phyloP scores from a whole-genome alignment of 495 filamentous ascomycete genomes.

The Hyaloscypha bicolor region DNA sequence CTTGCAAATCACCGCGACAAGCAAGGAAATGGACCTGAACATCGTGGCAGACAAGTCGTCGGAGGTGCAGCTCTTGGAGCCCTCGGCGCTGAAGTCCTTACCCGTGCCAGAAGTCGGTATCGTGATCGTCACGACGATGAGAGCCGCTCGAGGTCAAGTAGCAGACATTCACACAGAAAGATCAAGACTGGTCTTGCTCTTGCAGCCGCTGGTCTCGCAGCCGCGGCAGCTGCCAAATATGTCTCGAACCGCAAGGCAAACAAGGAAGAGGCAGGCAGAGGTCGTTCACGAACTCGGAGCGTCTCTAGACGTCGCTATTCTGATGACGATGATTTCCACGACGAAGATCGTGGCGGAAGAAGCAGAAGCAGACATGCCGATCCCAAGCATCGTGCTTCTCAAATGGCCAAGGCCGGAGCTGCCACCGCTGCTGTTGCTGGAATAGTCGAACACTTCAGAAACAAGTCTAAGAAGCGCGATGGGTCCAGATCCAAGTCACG shows the following conservation, averaged over 20 bases:
- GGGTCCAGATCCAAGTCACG: slow-evolving; percentile 56
- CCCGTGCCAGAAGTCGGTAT: slow-evolving; percentile 73
- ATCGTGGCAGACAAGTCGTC: slow-evolving; percentile 71
- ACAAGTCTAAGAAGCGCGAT: slow-evolving; percentile 65
- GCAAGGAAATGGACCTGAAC: slow-evolving; percentile 54
- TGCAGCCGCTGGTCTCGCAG: slow-evolving; percentile 74
- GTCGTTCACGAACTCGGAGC: slow-evolving; percentile 67
- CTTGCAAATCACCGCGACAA: slow-evolving; percentile 68
- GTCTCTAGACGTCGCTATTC: slow-evolving; percentile 47
- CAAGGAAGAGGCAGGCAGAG: slow-evolving; percentile 65
- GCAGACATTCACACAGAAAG: slow-evolving; percentile 48
- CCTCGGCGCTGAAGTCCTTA: slow-evolving; percentile 74
- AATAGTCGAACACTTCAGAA: slow-evolving; percentile 71
- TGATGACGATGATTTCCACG: slow-evolving; percentile 30
- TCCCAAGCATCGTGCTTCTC: slow-evolving; percentile 65
- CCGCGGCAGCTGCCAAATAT: slow-evolving; percentile 77
- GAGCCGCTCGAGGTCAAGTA: slow-evolving; percentile 59
- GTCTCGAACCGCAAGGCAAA: slow-evolving; percentile 67
- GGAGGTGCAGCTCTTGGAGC: slow-evolving; percentile 83
- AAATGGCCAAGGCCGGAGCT: slow-evolving; percentile 75
- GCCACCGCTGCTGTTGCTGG: slow-evolving; percentile 80
- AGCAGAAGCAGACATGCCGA: slow-evolving; percentile 49
- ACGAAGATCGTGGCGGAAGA: slow-evolving; percentile 38
- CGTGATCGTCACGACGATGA: slow-evolving; percentile 61
- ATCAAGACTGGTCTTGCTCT: slow-evolving; percentile 73